Evolutionary conservation across 148 eudicot genomes (phyloP), one percentile per base, ranked within the genome.

Genomic region (Persicaria maculosa): DNA sequence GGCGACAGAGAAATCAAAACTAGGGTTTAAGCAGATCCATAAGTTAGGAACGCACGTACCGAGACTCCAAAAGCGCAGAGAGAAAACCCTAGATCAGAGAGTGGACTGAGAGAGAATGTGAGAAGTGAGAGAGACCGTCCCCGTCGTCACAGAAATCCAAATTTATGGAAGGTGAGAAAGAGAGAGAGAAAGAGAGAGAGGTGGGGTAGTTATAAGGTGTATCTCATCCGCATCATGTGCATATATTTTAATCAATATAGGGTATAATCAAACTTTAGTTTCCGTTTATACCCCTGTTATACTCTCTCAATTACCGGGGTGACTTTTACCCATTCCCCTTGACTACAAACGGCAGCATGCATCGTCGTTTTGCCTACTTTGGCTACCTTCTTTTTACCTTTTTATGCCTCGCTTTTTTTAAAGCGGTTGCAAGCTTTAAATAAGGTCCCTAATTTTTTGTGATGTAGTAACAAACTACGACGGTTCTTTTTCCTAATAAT

Each of bases 181-280:
- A 53, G 57, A 53, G 7, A 54, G 58, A 16, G 17, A 15, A 16
- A 52, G 14, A 59, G 67, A 61, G 67, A 9, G 43, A 43, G 0
- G 44, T 15, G 68, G 68, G 44, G 44, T 12, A 31, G 68, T 31
- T 62, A 62, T 62, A 62, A 44, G 0, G 4, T 62, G 68, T 62
- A 62, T 62, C 68, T 62, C 68, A 16, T 2, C 68, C 68, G 25
- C 68, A 62, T 62, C 68, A 12, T 19, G 31, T 9, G 44, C 68
- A 20, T 58, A 22, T 2, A 20, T 22, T 7, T 20, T 36, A 3
- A 58, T 19, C 40, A 31, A 9, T 31, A 10, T 48, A 48, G 12
- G 52, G 12, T 48, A 19, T 20, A 2, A 20, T 22, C 36, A 20
- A 58, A 15, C 2, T 7, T 61, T 9, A 25, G 0, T 31, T 62